Base-by-base conservation (phyloP, 2,329 filamentous ascomycete genomes). In the Colletotrichum lini region DNA sequence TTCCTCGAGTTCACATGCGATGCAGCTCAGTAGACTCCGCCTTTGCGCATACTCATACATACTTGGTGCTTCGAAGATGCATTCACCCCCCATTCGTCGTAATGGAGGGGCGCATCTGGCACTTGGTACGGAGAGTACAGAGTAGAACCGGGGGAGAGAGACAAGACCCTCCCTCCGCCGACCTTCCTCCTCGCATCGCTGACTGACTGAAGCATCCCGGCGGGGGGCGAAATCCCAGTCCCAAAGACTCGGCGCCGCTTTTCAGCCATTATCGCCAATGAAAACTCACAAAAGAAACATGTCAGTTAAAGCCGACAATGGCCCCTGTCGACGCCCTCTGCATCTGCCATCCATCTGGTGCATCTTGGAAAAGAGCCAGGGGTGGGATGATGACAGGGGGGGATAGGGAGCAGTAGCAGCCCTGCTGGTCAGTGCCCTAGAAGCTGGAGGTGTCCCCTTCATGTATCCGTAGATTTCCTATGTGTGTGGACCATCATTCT, bases 181-280 rank as follows among this genome's bases (percentile, higher is more conserved):
- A 16, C 52, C 53, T 13, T 21, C 21, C 16, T 30, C 30, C 47
- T 47, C 54, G 42, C 63, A 61, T 70, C 67, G 56, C 40, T 62
- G 57, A 63, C 44, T 42, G 58, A 68, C 44, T 47, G 58, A 68
- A 59, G 53, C n/a, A 23, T 53, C 13, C 47, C 38, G 66, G 67
- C 40, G 60, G 52, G 52, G 57, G 42, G 38, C 53, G 47, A 64
- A 72, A 69, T 69, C 40, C 66, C 30, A 35, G 30, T 35, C 30
- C 30, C 65, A 70, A 47, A 35, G 67, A 23, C 54, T 60, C 54
- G 54, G 65, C 66, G 54, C 66, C 70, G 67, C 65, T 76, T 76
- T 78, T 73, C 74, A 38, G 35, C 65, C 77, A 76, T 80, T 77
- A 70, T 63, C 70, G 67, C 82, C 81, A 83, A 83, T 83, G 65